phyloP scores from a whole-genome alignment of 78 protist species.

The Blattamonas nauphoetae region DNA sequence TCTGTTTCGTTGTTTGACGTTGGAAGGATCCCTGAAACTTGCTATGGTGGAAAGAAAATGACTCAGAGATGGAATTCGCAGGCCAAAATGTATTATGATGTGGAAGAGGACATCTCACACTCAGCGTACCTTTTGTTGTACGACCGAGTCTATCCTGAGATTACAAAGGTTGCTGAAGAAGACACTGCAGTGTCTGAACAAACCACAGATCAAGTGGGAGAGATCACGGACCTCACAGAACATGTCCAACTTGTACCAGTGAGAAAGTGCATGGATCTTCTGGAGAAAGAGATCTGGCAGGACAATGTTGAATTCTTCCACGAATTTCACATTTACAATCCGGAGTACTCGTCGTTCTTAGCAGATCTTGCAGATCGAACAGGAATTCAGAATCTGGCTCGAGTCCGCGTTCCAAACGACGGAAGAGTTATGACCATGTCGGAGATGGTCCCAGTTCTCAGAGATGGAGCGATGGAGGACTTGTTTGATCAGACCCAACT shows the following conservation, averaged over 20 bases:
- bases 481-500: background rate
- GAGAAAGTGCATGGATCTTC: background rate
- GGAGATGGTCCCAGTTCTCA: background rate
- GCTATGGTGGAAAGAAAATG: conserved; percentile 61
- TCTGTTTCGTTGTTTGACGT: conserved; percentile 53
- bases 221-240: background rate
- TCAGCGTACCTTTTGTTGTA: conserved; percentile 79
- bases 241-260: background rate
- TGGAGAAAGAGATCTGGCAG: background rate
- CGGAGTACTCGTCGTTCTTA: conserved; percentile 37
- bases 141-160: conserved; percentile 30
- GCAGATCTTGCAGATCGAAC: background rate
- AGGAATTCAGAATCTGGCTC: background rate
- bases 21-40: conserved; percentile 25
- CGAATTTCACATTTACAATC: conserved; percentile 52
- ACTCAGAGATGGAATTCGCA: background rate
- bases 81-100: background rate
- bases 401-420: background rate
- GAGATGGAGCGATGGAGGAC: background rate
- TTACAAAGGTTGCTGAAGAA: too few relatives aligned
- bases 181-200: too few relatives aligned
- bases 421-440: background rate
- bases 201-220: background rate
- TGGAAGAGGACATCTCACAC: conserved; percentile 13
- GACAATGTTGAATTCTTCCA: conserved; percentile 21